A percentile compares a stretch with the other conserved stretches of the same genome.
These are phyloP conservation scores for Strobilomyces confusus DNA, from an alignment of 768 basidiomycete species.

Conservation along the genomic window DNA sequence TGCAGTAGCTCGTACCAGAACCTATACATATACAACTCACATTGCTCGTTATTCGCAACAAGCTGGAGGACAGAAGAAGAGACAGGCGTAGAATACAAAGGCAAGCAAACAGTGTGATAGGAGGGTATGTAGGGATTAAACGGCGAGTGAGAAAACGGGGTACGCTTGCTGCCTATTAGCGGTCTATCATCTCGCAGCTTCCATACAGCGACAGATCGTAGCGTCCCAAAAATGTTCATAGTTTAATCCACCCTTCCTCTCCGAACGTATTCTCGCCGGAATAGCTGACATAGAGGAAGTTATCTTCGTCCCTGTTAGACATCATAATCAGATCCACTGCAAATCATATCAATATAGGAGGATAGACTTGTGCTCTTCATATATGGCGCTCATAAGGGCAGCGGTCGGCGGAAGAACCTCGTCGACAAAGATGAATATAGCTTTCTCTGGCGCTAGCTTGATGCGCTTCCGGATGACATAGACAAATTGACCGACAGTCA, in stretches of 20 bases:
- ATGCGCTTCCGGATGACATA: constrained; percentile 99
- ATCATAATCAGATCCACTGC: constrained; percentile 25
- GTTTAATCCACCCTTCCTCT: constrained; percentile 29
- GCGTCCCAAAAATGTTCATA: constrained; percentile 23
- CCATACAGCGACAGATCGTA: constrained; percentile 22
- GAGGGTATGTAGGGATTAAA: constrained; percentile 27
- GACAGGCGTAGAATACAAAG: constrained; percentile 25
- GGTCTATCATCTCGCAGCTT: constrained; percentile 25
- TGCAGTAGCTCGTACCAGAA: no score
- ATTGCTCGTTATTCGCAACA: constrained; percentile 18
- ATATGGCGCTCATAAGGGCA: constrained; percentile 97
- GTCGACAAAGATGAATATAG: constrained; percentile 99
- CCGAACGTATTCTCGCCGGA: constrained; percentile 98
- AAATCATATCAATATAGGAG: constrained; percentile 1
- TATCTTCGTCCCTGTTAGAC: constrained; percentile 85
- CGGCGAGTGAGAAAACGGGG: constrained; percentile 7
- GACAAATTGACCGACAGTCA: constrained; percentile 97
- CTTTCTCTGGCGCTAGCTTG: constrained; percentile 99
- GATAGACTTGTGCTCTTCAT: constrained; percentile 98
- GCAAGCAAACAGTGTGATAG: constrained; percentile 19
- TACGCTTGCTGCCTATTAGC: constrained; percentile 25
- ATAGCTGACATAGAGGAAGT: constrained; percentile 98
- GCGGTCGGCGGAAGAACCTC: constrained; percentile 98
- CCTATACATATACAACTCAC: constrained; percentile 20
- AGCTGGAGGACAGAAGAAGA: constrained; percentile 1